Conservation (phyloP, 1,284 basidiomycete genomes). For the Polyporus tsugae region DNA sequence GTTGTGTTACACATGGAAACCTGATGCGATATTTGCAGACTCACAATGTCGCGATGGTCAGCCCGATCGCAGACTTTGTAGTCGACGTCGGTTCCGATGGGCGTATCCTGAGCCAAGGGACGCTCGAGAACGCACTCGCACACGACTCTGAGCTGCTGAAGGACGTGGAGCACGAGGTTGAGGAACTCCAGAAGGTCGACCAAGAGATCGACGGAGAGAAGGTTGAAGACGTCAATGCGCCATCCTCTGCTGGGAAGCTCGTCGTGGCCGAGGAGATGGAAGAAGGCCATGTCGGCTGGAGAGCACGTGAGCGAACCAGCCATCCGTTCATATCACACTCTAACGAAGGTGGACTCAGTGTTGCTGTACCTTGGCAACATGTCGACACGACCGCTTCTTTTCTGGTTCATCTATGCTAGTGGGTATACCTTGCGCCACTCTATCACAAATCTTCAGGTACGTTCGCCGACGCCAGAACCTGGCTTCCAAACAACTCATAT, state of each 20-base stretch:
- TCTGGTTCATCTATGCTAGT: conserved; percentile 44
- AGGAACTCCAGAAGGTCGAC: conserved; percentile 50
- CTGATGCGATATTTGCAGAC: conserved; percentile 50
- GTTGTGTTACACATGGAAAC: neutral
- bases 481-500: conserved; percentile 20
- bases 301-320: conserved; percentile 50
- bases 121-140: conserved; percentile 52
- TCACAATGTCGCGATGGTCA: conserved; percentile 76
- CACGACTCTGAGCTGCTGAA: conserved; percentile 49
- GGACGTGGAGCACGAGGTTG: conserved; percentile 51
- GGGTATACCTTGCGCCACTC: neutral
- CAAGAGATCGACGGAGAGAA: conserved; percentile 48
- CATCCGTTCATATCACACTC: conserved; percentile 31
- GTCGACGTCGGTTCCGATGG: conserved; percentile 66
- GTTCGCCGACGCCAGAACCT: conserved; percentile 3
- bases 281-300: conserved; percentile 61
- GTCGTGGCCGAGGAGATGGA: conserved; percentile 68
- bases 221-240: conserved; percentile 35
- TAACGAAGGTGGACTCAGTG: conserved; percentile 45
- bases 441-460: conserved; percentile 23
- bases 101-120: conserved; percentile 56
- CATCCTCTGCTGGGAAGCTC: conserved; percentile 53
- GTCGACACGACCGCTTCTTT: conserved; percentile 40
- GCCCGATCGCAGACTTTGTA: conserved; percentile 69
- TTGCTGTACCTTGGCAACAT: conserved; percentile 42